Evolutionary conservation across 2,329 filamentous ascomycete species (phyloP).

Genomic region (Fusarium incarnatum): DNA sequence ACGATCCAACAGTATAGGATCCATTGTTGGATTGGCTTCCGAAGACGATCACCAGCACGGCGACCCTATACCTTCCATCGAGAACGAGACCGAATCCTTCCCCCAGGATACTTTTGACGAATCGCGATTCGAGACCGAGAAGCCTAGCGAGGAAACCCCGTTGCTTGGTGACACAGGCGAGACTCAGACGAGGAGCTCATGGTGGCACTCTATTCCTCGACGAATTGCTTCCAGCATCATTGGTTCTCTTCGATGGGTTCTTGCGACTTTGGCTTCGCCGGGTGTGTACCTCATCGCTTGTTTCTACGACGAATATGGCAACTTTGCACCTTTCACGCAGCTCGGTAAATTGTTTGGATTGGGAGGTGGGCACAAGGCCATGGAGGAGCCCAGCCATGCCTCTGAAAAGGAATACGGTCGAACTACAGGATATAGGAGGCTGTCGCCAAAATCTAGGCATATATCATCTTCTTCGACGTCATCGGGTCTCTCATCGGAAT

Average conservation of each 20-base stretch:
- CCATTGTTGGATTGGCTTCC: slow-evolving; percentile 61
- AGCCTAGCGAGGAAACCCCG: slow-evolving; percentile 72
- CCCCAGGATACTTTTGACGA: slow-evolving; percentile 54
- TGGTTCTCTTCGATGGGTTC: slow-evolving; percentile 79
- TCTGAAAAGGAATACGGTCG: slow-evolving; percentile 48
- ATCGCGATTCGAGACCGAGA: slow-evolving; percentile 54
- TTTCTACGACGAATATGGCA: slow-evolving; percentile 83
- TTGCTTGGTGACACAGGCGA: slow-evolving; percentile 59
- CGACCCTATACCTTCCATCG: slow-evolving; percentile 49
- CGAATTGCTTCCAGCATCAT: slow-evolving; percentile 78
- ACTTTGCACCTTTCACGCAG: slow-evolving; percentile 82
- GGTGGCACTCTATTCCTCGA: slow-evolving; percentile 71
- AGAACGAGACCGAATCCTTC: slow-evolving; percentile 50
- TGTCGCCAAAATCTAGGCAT: slow-evolving; percentile 44
- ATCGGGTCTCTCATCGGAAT: slow-evolving; percentile 77
- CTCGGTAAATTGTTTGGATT: slow-evolving; percentile 72
- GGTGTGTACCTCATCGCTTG: slow-evolving; percentile 84
- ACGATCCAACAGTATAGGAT: slow-evolving; percentile 70
- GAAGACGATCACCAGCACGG: slow-evolving; percentile 50
- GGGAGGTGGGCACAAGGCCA: slow-evolving; percentile 59
- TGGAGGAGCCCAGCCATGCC: slow-evolving; percentile 41
- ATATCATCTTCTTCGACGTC: slow-evolving; percentile 60
- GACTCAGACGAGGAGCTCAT: slow-evolving; percentile 53
- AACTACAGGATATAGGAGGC: slow-evolving; percentile 46
- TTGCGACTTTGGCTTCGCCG: slow-evolving; percentile 82